phyloP scores from a whole-genome alignment of 139 green algal genomes.

The Chlamydomonas sphaeroides region DNA sequence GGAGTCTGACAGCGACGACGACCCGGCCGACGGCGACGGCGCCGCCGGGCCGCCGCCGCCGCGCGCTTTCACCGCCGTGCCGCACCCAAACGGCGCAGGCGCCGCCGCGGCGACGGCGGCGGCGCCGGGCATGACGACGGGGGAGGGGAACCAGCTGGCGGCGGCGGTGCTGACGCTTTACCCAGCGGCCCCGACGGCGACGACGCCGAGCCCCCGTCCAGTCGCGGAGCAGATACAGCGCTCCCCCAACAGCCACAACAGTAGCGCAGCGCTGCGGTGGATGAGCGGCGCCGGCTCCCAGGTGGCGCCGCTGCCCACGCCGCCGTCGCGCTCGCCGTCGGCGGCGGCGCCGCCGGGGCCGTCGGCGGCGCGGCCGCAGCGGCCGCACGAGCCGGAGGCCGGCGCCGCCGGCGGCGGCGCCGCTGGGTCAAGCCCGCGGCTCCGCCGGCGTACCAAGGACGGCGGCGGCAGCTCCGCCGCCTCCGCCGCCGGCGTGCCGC shows the following conservation, averaged over 20 bases:
- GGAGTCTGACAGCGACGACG: slow-evolving; percentile 2
- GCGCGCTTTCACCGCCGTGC: too few species aligned
- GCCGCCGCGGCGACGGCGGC: too few species aligned
- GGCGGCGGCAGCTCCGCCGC: not conserved
- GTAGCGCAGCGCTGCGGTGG: not conserved
- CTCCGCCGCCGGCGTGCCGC: not conserved
- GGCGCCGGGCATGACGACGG: too few species aligned
- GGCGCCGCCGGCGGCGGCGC: slow-evolving; percentile 16
- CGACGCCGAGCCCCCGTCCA: not conserved
- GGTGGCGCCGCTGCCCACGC: not conserved
- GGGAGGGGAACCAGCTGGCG: too few species aligned
- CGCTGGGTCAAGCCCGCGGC: not conserved
- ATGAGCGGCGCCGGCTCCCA: not conserved
- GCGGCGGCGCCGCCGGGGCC: too few species aligned
- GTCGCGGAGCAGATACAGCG: slow-evolving; percentile 16
- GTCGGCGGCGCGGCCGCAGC: not conserved
- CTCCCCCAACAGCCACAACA: slow-evolving; percentile 1
- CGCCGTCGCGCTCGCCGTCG: not conserved
- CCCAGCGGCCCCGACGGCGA: too few species aligned
- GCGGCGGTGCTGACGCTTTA: too few species aligned
- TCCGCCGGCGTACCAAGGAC: not conserved
- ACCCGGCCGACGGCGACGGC: not conserved
- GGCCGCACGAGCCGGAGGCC: slow-evolving; percentile 18
- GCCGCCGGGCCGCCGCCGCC: not conserved
- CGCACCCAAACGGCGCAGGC: too few species aligned